Conservation (phyloP, 768 basidiomycete genomes). For the Phylloporus scabripes region DNA sequence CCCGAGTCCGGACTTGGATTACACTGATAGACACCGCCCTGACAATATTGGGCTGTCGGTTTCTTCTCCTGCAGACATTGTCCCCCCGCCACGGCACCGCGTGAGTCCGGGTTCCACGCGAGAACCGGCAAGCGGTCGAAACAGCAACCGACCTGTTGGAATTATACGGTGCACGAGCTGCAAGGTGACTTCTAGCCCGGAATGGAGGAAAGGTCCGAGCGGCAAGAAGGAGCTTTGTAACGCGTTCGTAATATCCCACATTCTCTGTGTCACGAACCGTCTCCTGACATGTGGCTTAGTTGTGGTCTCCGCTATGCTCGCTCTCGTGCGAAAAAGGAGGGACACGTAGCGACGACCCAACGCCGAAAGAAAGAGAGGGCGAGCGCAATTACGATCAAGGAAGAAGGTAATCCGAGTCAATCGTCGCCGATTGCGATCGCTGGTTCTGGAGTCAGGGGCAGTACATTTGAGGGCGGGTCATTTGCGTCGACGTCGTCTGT, state of each 20-base stretch:
- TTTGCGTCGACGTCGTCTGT: slow-evolving; percentile 43
- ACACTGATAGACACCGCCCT: slow-evolving; percentile 32
- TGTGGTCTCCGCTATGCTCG: slow-evolving; percentile 85
- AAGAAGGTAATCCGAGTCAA: slow-evolving; percentile 23
- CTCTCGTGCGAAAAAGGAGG: slow-evolving; percentile 85
- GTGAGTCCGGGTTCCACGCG: slow-evolving; percentile 48
- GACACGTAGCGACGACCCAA: slow-evolving; percentile 43
- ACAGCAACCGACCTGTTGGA: slow-evolving; percentile 64
- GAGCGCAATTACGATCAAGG: slow-evolving; percentile 22
- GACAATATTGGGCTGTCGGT: slow-evolving; percentile 27
- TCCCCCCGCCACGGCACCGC: slow-evolving; percentile 53
- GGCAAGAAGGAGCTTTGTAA: slow-evolving; percentile 91
- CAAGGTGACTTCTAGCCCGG: slow-evolving; percentile 75
- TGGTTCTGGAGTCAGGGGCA: slow-evolving; percentile 43
- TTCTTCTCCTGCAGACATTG: slow-evolving; percentile 40
- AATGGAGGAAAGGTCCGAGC: slow-evolving; percentile 89
- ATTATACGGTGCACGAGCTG: slow-evolving; percentile 74
- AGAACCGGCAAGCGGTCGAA: slow-evolving; percentile 40
- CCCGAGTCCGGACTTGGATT: slow-evolving; percentile 35
- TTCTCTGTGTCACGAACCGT: slow-evolving; percentile 10
- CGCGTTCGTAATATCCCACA: slow-evolving; percentile 55
- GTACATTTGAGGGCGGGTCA: slow-evolving; percentile 45
- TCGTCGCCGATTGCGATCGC: slow-evolving; percentile 37
- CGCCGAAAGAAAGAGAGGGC: slow-evolving; percentile 61
- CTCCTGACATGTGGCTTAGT: slow-evolving; percentile 35